Evolutionary conservation across 192 early-diverging fungal species (phyloP), one percentile per base, ranked within the genome.

Genomic region (Linderina pennispora): DNA sequence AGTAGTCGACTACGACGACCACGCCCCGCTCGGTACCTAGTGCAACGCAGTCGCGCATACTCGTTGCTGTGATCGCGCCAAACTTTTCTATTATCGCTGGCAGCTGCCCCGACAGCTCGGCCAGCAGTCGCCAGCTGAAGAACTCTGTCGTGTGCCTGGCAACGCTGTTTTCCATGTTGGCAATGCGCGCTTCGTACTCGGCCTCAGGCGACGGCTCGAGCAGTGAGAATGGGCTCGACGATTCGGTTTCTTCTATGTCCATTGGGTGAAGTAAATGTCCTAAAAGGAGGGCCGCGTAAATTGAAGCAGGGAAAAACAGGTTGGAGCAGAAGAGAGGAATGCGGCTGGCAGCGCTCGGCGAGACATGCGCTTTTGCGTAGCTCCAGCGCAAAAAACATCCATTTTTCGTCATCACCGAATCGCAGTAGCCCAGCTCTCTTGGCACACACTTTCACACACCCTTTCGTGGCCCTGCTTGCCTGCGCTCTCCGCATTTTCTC

Each of bases 131-230:
- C 66, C 66, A 70, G 54, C 59, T 70, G 33, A 70, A 70, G 51
- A 58, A 58, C 20, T 70, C 66, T 16, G 59, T 70, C 9, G 59
- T 70, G 40, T 31, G 58, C 36, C 61, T 54, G 1, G 51, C 31
- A 22, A 58, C 58, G 32, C 55, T 53, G 4, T 58, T 52, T 20
- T 55, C 39, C 25, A 69, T 33, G 58, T 70, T 70, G 18, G 66
- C 53, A 54, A 70, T 70, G 32, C 66, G 66, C 50, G 40, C 50
- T 36, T 70, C 66, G 33, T 70, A 70, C 43, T 70, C 66, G 4
- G 59, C 40, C 59, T 70, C 66, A 3, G 66, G 66, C 31, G 66
- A 58, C 22, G 49, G 33, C 36, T 58, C 66, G 15, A 50, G 46
- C 38, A 31, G 18, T 17, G 53, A 62, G 23, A 45, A n/a, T 8